phyloP scores from a whole-genome alignment of 768 basidiomycete species.

The Xerocomus potaroensis region DNA sequence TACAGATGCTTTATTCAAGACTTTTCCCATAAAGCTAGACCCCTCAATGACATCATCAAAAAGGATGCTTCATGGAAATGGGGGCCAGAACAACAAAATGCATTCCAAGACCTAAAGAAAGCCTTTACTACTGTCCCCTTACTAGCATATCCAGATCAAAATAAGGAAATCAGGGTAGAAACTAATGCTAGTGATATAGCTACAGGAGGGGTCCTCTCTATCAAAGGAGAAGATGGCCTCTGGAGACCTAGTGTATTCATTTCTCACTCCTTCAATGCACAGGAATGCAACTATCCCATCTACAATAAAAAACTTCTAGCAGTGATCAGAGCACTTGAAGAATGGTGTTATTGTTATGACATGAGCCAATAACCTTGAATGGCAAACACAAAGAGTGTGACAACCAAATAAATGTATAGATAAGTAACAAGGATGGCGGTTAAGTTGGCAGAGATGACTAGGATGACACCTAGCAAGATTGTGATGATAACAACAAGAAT shows the following conservation, averaged over 20 bases:
- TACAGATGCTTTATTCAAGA: neutral
- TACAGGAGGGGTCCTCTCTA: neutral
- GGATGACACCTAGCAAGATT: too few species aligned
- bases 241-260: neutral
- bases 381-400: too few species aligned
- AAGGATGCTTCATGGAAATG: too few species aligned
- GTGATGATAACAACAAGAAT: too few species aligned
- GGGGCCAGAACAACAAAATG: too few species aligned
- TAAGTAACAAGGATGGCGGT: too few species aligned
- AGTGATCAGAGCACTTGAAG: neutral
- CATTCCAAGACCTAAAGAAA: constrained; percentile 14
- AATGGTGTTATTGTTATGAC: constrained; percentile 7
- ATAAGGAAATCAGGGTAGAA: neutral
- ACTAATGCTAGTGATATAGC: neutral
- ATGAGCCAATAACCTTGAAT: neutral
- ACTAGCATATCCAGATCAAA: neutral
- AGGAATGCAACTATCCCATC: constrained; percentile 4
- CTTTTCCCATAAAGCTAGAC: neutral
- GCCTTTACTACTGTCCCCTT: neutral
- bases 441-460: too few species aligned
- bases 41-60: neutral
- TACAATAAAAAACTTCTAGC: neutral
- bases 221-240: too few species aligned
- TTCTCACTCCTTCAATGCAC: neutral
- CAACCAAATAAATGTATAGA: too few species aligned